These are phyloP conservation scores for Hypoxylon sp. DNA, from an alignment of 2,329 filamentous ascomycete genomes.

Conservation along the genomic window DNA sequence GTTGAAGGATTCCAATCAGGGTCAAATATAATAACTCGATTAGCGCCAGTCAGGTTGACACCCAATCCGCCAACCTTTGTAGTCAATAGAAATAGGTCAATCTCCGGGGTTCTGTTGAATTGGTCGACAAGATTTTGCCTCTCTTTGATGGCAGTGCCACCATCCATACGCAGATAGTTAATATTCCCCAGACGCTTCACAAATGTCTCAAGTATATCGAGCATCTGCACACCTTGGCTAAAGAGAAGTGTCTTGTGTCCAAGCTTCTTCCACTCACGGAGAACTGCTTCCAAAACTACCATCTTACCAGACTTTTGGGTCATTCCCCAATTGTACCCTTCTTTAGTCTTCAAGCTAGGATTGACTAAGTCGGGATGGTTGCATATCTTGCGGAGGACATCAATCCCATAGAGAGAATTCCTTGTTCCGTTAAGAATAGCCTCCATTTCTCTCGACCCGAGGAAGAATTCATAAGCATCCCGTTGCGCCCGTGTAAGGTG, in stretches of 20 bases:
- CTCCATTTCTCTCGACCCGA: conserved; percentile 87
- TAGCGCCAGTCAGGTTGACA: conserved; percentile 93
- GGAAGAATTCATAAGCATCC: conserved; percentile 83
- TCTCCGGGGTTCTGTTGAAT: conserved; percentile 85
- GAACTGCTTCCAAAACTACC: conserved; percentile 89
- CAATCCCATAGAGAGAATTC: conserved; percentile 90
- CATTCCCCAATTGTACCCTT: conserved; percentile 82
- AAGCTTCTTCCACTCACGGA: conserved; percentile 89
- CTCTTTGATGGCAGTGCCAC: conserved; percentile 87
- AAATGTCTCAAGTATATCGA: conserved; percentile 92
- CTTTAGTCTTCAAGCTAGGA: conserved; percentile 67
- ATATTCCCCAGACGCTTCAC: conserved; percentile 76
- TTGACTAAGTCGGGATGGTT: conserved; percentile 94
- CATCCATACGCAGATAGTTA: conserved; percentile 92
- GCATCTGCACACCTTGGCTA: conserved; percentile 93
- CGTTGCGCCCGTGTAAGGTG: conserved; percentile 87
- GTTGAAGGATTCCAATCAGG: conserved; percentile 99
- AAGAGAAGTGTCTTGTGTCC: conserved; percentile 96
- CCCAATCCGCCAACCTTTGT: conserved; percentile 96
- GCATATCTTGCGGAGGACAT: conserved; percentile 94
- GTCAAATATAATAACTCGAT: conserved; percentile 97
- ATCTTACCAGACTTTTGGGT: conserved; percentile 91
- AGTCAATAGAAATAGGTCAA: conserved; percentile 92
- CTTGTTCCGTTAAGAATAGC: conserved; percentile 81
- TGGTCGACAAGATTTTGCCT: conserved; percentile 92